A percentile compares a stretch with the other conserved stretches of the same genome.
These are phyloP conservation scores for Penicillium sp. DNA, from an alignment of 2,329 filamentous ascomycete genomes.

Conservation along the genomic window DNA sequence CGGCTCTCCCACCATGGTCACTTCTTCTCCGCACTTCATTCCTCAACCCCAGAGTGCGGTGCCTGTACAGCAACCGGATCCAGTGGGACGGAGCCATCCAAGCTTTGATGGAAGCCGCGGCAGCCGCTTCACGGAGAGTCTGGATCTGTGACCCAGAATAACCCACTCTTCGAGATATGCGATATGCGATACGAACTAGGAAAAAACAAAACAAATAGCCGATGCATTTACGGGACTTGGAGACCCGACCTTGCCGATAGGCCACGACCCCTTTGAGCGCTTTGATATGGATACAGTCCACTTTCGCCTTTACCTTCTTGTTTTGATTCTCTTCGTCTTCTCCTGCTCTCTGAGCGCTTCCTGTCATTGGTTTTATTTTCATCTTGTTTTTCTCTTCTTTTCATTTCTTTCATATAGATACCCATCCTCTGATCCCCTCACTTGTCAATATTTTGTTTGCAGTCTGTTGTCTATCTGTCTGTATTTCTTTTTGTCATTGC, in stretches of 20 bases:
- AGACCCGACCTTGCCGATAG: neutral
- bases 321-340: neutral
- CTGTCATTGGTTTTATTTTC: slow-evolving; percentile 2
- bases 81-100: slow-evolving; percentile 43
- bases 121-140: slow-evolving; percentile 45
- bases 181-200: slow-evolving; percentile 21
- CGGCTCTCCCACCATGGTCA: slow-evolving; percentile 24
- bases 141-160: slow-evolving; percentile 25
- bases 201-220: slow-evolving; percentile 12
- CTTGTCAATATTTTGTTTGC: slow-evolving; percentile 1
- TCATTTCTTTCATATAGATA: slow-evolving; percentile 17
- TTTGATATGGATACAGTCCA: slow-evolving; percentile 4
- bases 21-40: slow-evolving; percentile 23
- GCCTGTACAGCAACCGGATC: slow-evolving; percentile 35
- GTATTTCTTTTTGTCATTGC: neutral
- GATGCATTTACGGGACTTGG: slow-evolving; percentile 14
- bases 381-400: slow-evolving; percentile 5
- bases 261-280: slow-evolving; percentile 3
- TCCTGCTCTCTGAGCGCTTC: neutral
- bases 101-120: slow-evolving; percentile 47
- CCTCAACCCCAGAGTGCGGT: slow-evolving; percentile 28
- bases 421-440: slow-evolving; percentile 15
- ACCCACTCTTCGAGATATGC: slow-evolving; percentile 8
- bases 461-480: slow-evolving; percentile 3
- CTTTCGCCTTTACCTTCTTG: neutral